phyloP scores from a whole-genome alignment of 164 flowering plant genomes.

The Litsea cubeba region DNA sequence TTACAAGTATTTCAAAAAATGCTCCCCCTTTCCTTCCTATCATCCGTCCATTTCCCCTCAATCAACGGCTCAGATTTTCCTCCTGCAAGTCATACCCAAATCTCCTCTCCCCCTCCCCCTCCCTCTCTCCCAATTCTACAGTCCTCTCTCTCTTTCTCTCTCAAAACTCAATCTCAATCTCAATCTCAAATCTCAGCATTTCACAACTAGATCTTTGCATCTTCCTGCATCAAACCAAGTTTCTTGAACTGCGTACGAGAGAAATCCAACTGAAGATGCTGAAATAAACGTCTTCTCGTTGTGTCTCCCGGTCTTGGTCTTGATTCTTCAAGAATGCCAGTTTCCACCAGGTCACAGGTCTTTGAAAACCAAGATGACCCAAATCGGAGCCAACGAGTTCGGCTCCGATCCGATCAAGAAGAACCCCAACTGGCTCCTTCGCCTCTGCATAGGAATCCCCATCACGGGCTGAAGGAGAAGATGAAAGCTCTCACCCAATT shows the following conservation, averaged over 20 bases:
- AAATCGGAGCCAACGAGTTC: slow-evolving; percentile 17
- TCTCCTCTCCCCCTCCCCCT: not conserved
- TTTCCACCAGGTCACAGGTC: slow-evolving; percentile 63
- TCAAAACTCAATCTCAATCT: not conserved
- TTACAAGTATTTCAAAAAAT: slow-evolving; percentile 19
- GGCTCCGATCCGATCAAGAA: slow-evolving; percentile 30
- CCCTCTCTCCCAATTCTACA: not conserved
- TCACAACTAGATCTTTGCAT: not conserved
- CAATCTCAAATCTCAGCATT: not conserved
- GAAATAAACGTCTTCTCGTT: slow-evolving; percentile 13
- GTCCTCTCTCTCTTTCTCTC: not conserved
- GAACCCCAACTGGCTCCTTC: slow-evolving; percentile 18
- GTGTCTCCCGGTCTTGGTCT: not conserved
- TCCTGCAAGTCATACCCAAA: slow-evolving; percentile 8
- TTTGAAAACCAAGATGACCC: slow-evolving; percentile 28
- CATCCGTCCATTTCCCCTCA: slow-evolving; percentile 21
- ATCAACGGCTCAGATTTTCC: slow-evolving; percentile 30
- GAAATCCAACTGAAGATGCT: slow-evolving; percentile 19
- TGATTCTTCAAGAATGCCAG: slow-evolving; percentile 42
- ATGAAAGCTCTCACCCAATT: slow-evolving; percentile 74
- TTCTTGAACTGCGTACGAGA: not conserved
- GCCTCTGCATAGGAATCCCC: slow-evolving; percentile 46
- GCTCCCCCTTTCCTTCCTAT: slow-evolving; percentile 12
- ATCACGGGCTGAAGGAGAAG: slow-evolving; percentile 86
- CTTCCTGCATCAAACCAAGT: not conserved